Conservation (phyloP, 2,329 filamentous ascomycete species). For the Lecanoromycetidae sp. region DNA sequence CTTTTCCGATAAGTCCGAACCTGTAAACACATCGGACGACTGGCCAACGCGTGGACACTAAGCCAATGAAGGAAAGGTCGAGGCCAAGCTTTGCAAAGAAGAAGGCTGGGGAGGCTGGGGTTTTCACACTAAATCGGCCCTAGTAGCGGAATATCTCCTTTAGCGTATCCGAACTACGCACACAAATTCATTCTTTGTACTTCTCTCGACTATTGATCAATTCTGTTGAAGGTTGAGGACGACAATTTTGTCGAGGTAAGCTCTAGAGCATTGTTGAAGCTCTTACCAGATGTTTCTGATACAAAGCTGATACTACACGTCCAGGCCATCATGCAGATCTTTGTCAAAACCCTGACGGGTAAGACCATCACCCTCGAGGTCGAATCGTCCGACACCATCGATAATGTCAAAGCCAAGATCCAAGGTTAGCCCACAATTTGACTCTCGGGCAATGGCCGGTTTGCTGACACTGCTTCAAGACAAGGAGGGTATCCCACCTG, state of each 20-base stretch:
- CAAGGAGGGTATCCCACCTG: slow-evolving; percentile 98
- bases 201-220: slow-evolving; percentile 11
- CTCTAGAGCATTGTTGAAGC: too few relatives aligned
- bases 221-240: slow-evolving; percentile 46
- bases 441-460: not conserved
- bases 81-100: not conserved
- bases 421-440: slow-evolving; percentile 40
- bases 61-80: not conserved
- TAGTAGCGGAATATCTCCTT: not conserved
- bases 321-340: slow-evolving; percentile 35
- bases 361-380: slow-evolving; percentile 99
- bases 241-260: slow-evolving; percentile 49
- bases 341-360: slow-evolving; percentile 70
- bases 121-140: not conserved
- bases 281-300: not conserved
- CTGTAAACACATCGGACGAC: not conserved
- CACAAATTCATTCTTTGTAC: slow-evolving; percentile 1
- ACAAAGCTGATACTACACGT: not conserved
- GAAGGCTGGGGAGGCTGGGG: not conserved
- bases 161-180: slow-evolving; percentile 7
- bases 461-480: slow-evolving; percentile 47
- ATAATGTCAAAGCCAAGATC: slow-evolving; percentile 99
- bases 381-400: slow-evolving; percentile 98
- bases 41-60: not conserved
- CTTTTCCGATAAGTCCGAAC: too few relatives aligned